Evolutionary conservation across 805 yeast genomes (phyloP).

Genomic region (Wickerhamomyces alni): DNA sequence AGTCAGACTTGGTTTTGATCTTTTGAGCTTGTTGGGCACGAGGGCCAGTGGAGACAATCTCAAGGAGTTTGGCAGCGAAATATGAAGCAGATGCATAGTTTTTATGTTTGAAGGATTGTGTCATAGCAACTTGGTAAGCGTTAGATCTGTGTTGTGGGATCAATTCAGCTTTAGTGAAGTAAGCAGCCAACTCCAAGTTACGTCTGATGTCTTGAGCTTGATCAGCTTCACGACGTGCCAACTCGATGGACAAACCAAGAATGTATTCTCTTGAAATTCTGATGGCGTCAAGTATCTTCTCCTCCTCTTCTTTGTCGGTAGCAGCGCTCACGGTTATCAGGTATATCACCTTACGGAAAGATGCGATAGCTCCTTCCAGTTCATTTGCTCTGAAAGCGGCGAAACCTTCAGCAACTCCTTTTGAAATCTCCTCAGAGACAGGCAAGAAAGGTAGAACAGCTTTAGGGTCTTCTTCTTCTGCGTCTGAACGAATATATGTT

Average conservation of each 20-base stretch:
- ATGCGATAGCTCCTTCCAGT: slow-evolving; percentile 70
- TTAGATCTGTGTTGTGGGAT: slow-evolving; percentile 79
- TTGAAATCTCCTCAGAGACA: slow-evolving; percentile 62
- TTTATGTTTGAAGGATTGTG: slow-evolving; percentile 82
- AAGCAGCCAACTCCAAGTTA: slow-evolving; percentile 91
- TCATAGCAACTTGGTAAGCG: slow-evolving; percentile 93
- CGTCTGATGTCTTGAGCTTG: slow-evolving; percentile 62
- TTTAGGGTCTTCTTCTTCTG: slow-evolving; percentile 45
- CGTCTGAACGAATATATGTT: slow-evolving; percentile 58
- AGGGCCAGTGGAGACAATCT: slow-evolving; percentile 63
- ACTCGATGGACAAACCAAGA: slow-evolving; percentile 85
- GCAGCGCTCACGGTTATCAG: slow-evolving; percentile 69
- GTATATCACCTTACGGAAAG: slow-evolving; percentile 77
- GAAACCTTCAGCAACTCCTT: slow-evolving; percentile 64
- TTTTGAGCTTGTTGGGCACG: slow-evolving; percentile 86
- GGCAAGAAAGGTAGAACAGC: slow-evolving; percentile 65
- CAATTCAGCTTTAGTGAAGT: slow-evolving; percentile 81
- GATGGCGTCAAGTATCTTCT: slow-evolving; percentile 65
- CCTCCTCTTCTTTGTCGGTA: slow-evolving; percentile 66
- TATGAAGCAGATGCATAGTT: slow-evolving; percentile 84
- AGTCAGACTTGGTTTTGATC: slow-evolving; percentile 74
- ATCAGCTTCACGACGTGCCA: slow-evolving; percentile 78
- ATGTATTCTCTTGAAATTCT: slow-evolving; percentile 83
- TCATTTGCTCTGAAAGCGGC: slow-evolving; percentile 78
- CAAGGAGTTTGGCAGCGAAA: slow-evolving; percentile 81